phyloP scores from a whole-genome alignment of 1,284 basidiomycete genomes.

The Papiliotrema laurentii region DNA sequence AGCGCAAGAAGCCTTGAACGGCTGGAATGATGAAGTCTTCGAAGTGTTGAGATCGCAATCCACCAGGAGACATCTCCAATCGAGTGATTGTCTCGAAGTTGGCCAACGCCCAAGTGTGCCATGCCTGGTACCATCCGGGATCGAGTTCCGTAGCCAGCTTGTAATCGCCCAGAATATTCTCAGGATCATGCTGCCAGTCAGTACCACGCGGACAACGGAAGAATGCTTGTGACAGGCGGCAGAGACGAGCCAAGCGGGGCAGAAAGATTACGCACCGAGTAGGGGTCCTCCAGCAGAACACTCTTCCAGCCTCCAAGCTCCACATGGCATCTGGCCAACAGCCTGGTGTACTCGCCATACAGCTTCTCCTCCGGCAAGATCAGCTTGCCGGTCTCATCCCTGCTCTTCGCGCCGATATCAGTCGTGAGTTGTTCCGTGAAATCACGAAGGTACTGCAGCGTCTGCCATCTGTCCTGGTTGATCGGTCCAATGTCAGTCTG shows the following conservation, averaged over 20 bases:
- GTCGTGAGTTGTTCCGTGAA: constrained; percentile 72
- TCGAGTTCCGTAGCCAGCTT: constrained; percentile 87
- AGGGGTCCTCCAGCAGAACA: constrained; percentile 68
- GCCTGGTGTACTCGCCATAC: constrained; percentile 70
- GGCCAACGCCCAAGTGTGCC: constrained; percentile 97
- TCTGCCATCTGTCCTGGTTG: constrained; percentile 58
- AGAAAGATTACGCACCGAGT: constrained; percentile 54
- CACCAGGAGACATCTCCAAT: constrained; percentile 65
- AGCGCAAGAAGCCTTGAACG: constrained; percentile 96
- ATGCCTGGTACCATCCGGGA: constrained; percentile 94
- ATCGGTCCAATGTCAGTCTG: constrained; percentile 27
- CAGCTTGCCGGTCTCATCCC: constrained; percentile 45
- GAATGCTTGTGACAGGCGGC: too few species aligned
- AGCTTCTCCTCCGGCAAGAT: constrained; percentile 57
- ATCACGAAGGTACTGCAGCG: constrained; percentile 75
- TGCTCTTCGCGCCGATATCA: constrained; percentile 66
- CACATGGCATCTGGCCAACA: constrained; percentile 95
- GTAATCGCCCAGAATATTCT: constrained; percentile 80
- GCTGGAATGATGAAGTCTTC: constrained; percentile 88
- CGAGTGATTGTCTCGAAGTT: constrained; percentile 93
- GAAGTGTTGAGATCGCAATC: constrained; percentile 66
- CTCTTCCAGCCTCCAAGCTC: constrained; percentile 96
- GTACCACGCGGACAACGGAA: too few species aligned
- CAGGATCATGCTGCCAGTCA: constrained; percentile 62
- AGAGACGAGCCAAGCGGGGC: background rate